These are phyloP conservation scores for Papiliotrema flavescens DNA, from an alignment of 1,284 basidiomycete species.

Conservation along the genomic window DNA sequence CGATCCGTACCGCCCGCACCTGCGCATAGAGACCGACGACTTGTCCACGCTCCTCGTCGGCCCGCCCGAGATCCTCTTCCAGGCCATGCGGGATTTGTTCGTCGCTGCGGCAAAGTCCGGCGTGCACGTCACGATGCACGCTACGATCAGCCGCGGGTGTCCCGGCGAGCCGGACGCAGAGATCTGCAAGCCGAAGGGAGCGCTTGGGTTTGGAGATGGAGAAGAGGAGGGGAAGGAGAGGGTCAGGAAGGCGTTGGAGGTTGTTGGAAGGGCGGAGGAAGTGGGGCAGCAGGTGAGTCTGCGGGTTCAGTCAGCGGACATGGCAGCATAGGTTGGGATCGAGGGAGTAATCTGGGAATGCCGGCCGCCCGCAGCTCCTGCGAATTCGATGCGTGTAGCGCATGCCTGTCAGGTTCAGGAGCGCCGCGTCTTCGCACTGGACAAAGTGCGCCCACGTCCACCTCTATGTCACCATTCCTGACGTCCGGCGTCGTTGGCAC, in stretches of 20 bases:
- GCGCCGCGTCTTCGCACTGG: no score
- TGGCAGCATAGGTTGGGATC: neutral
- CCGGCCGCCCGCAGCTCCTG: neutral
- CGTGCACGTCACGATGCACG: conserved; percentile 11
- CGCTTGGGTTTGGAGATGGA: neutral
- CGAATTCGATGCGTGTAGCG: neutral
- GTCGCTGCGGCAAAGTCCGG: conserved; percentile 6
- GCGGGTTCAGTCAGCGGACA: neutral
- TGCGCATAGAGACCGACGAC: conserved; percentile 15
- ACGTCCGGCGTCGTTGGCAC: no score
- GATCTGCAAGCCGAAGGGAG: conserved; percentile 4
- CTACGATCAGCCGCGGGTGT: conserved; percentile 13
- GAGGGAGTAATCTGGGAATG: neutral
- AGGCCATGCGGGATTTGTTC: conserved; percentile 13
- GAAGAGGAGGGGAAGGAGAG: neutral
- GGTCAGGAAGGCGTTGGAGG: conserved; percentile 2
- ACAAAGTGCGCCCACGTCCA: no score
- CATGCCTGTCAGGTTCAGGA: no score
- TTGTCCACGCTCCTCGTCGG: conserved; percentile 14
- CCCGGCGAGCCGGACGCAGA: conserved; percentile 11
- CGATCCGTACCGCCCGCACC: conserved; percentile 10
- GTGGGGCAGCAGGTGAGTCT: conserved; percentile 5
- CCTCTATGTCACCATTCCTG: no score
- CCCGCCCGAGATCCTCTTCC: conserved; percentile 10
- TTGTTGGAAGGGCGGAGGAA: neutral